Evolutionary conservation across 164 flowering plant genomes (phyloP).

Genomic region (Magnolia sinica): DNA sequence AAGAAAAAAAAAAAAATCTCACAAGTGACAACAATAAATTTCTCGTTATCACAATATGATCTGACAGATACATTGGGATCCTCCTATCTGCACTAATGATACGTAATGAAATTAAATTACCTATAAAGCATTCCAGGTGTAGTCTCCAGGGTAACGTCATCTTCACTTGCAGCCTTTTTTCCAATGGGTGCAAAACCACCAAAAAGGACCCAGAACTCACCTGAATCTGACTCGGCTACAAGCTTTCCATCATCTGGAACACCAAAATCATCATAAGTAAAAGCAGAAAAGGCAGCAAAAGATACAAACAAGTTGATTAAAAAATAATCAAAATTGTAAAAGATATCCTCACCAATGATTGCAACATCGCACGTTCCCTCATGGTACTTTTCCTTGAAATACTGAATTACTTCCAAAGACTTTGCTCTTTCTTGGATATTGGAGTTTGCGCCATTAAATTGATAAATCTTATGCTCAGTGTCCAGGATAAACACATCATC

Average conservation of each 20-base stretch:
- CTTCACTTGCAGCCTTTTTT: constrained; percentile 76
- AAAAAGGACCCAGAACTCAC: constrained; percentile 96
- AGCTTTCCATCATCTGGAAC: constrained; percentile 90
- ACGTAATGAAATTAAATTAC: constrained; percentile 30
- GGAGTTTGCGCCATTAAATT: constrained; percentile 98
- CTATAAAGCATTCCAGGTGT: constrained; percentile 81
- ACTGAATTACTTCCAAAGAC: constrained; percentile 95
- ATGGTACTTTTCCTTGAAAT: constrained; percentile 86
- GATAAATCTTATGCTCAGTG: constrained; percentile 81
- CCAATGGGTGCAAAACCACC: constrained; percentile 99
- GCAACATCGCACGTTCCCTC: constrained; percentile 93
- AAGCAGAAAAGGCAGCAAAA: background rate
- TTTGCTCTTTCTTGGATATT: constrained; percentile 98
- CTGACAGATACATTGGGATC: background rate
- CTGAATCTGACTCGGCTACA: constrained; percentile 90
- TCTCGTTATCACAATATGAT: background rate
- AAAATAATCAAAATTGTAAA: background rate
- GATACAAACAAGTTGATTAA: background rate
- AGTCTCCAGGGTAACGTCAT: constrained; percentile 73
- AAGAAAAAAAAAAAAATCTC: background rate
- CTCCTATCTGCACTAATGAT: background rate
- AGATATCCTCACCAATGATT: constrained; percentile 66
- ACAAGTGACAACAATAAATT: background rate
- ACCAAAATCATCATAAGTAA: constrained; percentile 9
- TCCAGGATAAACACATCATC: constrained; percentile 99